Evolutionary conservation across 2,329 filamentous ascomycete species (phyloP), one percentile per base, ranked within the genome.

Genomic region (Blastomyces silverae): DNA sequence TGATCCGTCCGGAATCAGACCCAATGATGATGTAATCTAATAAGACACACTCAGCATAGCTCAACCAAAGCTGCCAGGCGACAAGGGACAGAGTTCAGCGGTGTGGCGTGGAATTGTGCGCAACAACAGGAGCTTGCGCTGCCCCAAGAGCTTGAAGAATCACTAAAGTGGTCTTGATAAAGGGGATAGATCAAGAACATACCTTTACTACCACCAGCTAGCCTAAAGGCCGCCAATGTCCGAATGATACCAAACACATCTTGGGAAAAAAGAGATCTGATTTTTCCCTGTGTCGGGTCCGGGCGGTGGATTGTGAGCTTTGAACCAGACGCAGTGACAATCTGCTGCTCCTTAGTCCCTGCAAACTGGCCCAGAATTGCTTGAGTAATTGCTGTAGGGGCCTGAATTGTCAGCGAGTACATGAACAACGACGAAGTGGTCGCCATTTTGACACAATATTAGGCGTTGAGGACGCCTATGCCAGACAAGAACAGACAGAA

Each of bases 371-470:
- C 95, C 66, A 96, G 84, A 69, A 97, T 89, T 69, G 94, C 92
- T 79, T 96, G 89, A 61, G 89, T 92, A 73, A 96, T 87, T 66
- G 91, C 89, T 70, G 92, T 92, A 44, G 94, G 91, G 71, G 91
- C 89, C 79, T 97, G 92, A 74, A 99, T 88, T 71, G 94, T 97
- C 81, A 99, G 84, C 73, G 91, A 94, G 82, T 99, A 99, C 81
- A 99, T 88, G 78, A 97, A 97, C 91, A 97, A 96, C 77, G 93
- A 93, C 70, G 92, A 97, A 67, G 93, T 97, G 76, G 92, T 96
- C 82, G 94, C 93, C 94, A 97, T 97, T 76, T 66, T 82, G 79
- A 44, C 76, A 75, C 72, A 69, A 66, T 31, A 48, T 48, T 53
- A 8, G 15, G 37, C 25, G 7, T 22, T 28, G 31, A 39, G 48